Percentiles rank a stretch among this genome's conserved stretches.
Conservation (phyloP, 169 alveolate species). For the Plasmodium adleri region DNA sequence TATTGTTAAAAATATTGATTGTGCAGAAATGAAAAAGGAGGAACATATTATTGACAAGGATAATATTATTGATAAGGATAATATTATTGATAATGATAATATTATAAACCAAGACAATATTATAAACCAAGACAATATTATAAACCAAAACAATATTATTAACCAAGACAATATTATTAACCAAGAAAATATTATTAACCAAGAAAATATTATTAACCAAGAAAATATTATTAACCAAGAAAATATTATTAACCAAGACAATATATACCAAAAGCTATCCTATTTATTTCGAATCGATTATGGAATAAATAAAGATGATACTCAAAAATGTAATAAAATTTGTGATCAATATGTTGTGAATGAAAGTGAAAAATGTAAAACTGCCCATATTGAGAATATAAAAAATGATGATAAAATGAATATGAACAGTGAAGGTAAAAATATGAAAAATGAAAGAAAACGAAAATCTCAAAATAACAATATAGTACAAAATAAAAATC, state of each 20-base stretch:
- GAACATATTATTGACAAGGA: neutral
- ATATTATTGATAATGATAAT: neutral
- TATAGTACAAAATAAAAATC: neutral
- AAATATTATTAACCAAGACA: neutral
- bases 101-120: too few relatives aligned
- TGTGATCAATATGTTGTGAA: neutral
- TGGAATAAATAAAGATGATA: slow-evolving; percentile 10
- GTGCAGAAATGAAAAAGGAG: neutral
- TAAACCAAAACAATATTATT: neutral
- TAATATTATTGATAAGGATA: neutral
- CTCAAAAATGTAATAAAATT: neutral
- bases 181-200: too few relatives aligned
- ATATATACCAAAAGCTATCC: neutral
- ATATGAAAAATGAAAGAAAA: slow-evolving; percentile 6
- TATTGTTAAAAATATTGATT: neutral
- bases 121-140: too few relatives aligned
- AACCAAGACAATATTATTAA: neutral
- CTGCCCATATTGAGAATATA: neutral
- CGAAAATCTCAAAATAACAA: neutral
- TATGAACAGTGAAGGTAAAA: neutral
- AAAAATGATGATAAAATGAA: neutral
- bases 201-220: neutral
- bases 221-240: neutral
- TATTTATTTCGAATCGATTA: slow-evolving; percentile 42
- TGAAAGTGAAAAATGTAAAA: neutral